Evolutionary conservation across 768 basidiomycete genomes (phyloP).

Genomic region (Tulasnella sp.): DNA sequence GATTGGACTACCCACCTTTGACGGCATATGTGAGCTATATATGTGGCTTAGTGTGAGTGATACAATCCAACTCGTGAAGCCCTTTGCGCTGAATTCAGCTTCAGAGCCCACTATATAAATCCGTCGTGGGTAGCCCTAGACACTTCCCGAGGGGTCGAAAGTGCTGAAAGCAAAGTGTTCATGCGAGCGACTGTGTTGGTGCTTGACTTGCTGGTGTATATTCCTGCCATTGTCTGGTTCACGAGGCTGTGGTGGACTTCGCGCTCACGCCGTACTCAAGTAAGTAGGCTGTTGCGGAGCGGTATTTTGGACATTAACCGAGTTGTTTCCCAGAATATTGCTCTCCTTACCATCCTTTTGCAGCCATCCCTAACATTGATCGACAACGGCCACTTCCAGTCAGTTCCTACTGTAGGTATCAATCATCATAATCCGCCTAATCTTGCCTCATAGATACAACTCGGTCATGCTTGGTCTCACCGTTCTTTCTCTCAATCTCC

Average conservation of each 20-base stretch:
- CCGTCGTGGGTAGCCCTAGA: slow-evolving; percentile 72
- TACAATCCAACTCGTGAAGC: background rate
- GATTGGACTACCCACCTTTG: slow-evolving; percentile 91
- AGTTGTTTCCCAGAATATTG: slow-evolving; percentile 54
- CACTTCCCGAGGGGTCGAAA: slow-evolving; percentile 73
- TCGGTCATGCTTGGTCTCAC: slow-evolving; percentile 89
- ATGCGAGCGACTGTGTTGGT: slow-evolving; percentile 78
- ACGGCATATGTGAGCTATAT: slow-evolving; percentile 90
- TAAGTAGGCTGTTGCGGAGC: slow-evolving; percentile 43
- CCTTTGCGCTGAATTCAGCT: slow-evolving; percentile 39
- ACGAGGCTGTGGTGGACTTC: slow-evolving; percentile 64
- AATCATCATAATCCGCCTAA: background rate
- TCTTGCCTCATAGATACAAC: slow-evolving; percentile 59
- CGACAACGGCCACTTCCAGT: slow-evolving; percentile 92
- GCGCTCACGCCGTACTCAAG: slow-evolving; percentile 79
- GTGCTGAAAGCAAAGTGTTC: slow-evolving; percentile 64
- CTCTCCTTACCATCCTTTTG: slow-evolving; percentile 70
- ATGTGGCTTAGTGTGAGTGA: slow-evolving; percentile 71
- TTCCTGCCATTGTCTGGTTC: slow-evolving; percentile 73
- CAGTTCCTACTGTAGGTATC: slow-evolving; percentile 25
- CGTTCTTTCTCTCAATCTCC: slow-evolving; percentile 67
- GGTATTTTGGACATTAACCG: slow-evolving; percentile 4
- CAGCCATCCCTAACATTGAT: slow-evolving; percentile 84
- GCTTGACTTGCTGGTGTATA: slow-evolving; percentile 71
- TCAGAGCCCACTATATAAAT: slow-evolving; percentile 56